These are phyloP conservation scores for Pythium dissotocum DNA, from an alignment of 352 stramenopile species.

Conservation along the genomic window DNA sequence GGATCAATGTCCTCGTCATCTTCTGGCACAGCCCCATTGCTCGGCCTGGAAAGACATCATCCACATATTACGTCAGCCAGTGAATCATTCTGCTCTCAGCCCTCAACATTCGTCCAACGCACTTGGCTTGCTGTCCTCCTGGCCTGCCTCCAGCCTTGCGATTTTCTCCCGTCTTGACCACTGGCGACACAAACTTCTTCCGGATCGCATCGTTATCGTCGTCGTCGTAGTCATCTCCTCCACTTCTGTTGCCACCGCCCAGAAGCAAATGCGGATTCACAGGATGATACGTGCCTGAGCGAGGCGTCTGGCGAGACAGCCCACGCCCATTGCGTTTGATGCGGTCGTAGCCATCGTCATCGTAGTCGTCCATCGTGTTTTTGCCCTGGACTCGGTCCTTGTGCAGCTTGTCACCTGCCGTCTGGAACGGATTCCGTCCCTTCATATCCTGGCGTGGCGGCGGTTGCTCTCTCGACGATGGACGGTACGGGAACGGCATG, in stretches of 20 bases:
- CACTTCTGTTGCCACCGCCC: constrained; percentile 29
- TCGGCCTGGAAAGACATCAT: neutral
- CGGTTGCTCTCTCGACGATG: neutral
- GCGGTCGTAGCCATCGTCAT: constrained; percentile 31
- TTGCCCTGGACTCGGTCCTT: constrained; percentile 26
- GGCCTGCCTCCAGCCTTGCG: constrained; percentile 13
- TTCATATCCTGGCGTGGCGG: neutral
- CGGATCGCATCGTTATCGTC: constrained; percentile 36
- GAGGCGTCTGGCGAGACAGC: constrained; percentile 24
- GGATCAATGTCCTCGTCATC: constrained; percentile 91
- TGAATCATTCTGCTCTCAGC: neutral
- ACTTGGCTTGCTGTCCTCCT: constrained; percentile 22
- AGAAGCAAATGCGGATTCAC: constrained; percentile 77
- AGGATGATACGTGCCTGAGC: constrained; percentile 61
- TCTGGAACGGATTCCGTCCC: constrained; percentile 63
- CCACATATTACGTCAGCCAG: neutral
- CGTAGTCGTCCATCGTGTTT: constrained; percentile 36
- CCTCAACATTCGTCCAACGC: neutral
- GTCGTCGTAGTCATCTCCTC: constrained; percentile 30
- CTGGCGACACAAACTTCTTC: constrained; percentile 78
- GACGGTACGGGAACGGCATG: constrained; percentile 9
- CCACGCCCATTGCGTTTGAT: constrained; percentile 31
- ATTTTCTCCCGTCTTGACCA: constrained; percentile 35
- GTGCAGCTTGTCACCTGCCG: constrained; percentile 61
- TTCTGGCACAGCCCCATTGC: constrained; percentile 26